Percentiles rank a stretch among this genome's conserved stretches.
phyloP scores from a whole-genome alignment of 2,329 filamentous ascomycete genomes.

The Chrysoporthe deuterocubensis region DNA sequence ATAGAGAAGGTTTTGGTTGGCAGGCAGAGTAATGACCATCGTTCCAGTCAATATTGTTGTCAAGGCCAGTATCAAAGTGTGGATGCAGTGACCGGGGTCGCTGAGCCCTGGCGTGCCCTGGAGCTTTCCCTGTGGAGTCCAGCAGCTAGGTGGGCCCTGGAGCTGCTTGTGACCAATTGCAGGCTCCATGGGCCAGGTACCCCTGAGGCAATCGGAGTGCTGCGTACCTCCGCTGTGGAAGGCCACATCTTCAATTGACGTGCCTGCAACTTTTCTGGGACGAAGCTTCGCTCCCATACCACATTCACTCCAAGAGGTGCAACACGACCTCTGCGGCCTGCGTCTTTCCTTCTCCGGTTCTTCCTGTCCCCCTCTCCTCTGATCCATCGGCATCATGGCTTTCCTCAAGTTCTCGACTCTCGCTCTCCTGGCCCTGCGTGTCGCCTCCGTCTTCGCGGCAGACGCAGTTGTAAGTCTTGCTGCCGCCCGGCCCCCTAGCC shows the following conservation, averaged over 20 bases:
- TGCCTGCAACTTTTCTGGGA: conserved; percentile 17
- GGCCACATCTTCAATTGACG: conserved; percentile 30
- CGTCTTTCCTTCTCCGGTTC: conserved; percentile 19
- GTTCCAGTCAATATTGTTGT: background rate
- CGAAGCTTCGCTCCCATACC: conserved; percentile 14
- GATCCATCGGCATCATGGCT: conserved; percentile 62
- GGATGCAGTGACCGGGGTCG: background rate
- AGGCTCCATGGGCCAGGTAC: background rate
- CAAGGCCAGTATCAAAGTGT: background rate
- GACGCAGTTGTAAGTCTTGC: conserved; percentile 59
- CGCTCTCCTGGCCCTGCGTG: conserved; percentile 71
- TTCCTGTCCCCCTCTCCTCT: conserved; percentile 25
- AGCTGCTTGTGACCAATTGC: background rate
- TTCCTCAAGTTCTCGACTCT: conserved; percentile 73
- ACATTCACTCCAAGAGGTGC: conserved; percentile 19
- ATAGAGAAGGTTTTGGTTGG: no score
- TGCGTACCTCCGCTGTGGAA: conserved; percentile 23
- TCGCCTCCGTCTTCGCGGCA: conserved; percentile 65
- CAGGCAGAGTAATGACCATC: background rate
- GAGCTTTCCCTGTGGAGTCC: background rate
- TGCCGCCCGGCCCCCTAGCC: conserved; percentile 31
- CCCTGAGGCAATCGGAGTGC: conserved; percentile 19
- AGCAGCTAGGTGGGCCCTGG: background rate
- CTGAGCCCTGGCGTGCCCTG: background rate
- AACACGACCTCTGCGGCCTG: conserved; percentile 24